Evolutionary conservation across 331 rosid species (phyloP).

Genomic region (Stylosanthes scabra): DNA sequence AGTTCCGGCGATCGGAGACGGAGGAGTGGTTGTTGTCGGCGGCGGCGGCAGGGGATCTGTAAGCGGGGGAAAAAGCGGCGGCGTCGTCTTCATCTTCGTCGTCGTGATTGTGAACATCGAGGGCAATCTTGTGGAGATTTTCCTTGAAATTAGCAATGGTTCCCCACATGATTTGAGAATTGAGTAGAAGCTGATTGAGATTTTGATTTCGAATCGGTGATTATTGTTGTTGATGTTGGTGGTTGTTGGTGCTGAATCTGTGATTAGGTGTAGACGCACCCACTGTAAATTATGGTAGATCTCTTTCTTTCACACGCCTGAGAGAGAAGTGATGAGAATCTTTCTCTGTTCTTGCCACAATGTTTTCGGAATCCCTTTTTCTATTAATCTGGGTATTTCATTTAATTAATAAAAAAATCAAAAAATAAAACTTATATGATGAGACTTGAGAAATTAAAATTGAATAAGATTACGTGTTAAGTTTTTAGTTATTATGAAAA

Average conservation of each 20-base stretch:
- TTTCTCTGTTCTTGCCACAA: neutral
- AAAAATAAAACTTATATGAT: too few species aligned
- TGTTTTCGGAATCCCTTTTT: neutral
- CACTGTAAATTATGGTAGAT: constrained; percentile 36
- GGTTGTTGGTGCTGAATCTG: neutral
- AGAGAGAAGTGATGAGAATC: constrained; percentile 1
- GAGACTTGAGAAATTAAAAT: too few species aligned
- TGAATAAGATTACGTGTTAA: too few species aligned
- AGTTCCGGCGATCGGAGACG: constrained; percentile 75
- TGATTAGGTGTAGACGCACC: constrained; percentile 26
- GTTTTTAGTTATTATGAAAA: too few species aligned
- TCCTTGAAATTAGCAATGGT: constrained; percentile 87
- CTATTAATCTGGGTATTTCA: neutral
- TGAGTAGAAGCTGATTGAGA: neutral
- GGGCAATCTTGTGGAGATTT: constrained; percentile 86
- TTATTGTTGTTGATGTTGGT: neutral
- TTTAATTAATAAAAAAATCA: too few species aligned
- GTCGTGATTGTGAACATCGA: constrained; percentile 81
- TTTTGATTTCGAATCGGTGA: constrained; percentile 20
- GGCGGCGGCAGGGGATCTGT: constrained; percentile 39
- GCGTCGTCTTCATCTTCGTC: constrained; percentile 66
- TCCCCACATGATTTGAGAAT: constrained; percentile 49
- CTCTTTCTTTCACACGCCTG: constrained; percentile 33
- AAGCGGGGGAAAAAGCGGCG: neutral
- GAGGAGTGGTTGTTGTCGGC: constrained; percentile 37